Percentiles rank a stretch among this genome's conserved stretches.
These are phyloP conservation scores for Malassezia restricta DNA, from an alignment of 1,284 basidiomycete species.

Conservation along the genomic window DNA sequence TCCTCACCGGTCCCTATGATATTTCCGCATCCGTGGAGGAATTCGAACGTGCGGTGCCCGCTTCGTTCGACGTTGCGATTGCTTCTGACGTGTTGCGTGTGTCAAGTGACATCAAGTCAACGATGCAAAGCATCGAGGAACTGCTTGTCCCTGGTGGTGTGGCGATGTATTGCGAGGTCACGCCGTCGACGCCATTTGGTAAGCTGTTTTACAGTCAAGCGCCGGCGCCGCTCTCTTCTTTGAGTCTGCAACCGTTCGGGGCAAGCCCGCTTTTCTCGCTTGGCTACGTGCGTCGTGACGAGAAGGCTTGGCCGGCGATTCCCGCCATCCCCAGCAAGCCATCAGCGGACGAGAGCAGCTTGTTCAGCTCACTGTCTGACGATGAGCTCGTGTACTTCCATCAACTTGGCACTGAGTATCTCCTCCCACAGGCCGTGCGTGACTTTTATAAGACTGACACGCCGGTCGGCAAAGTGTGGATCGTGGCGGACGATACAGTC, in stretches of 20 bases:
- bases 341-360: neutral
- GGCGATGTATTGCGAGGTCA: slow-evolving; percentile 9
- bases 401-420: slow-evolving; percentile 10
- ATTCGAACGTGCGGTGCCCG: slow-evolving; percentile 8
- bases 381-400: slow-evolving; percentile 13
- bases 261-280: slow-evolving; percentile 10
- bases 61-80: slow-evolving; percentile 10
- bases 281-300: neutral
- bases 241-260: slow-evolving; percentile 3
- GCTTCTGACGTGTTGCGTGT: slow-evolving; percentile 5
- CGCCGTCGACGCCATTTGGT: neutral
- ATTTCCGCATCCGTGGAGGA: slow-evolving; percentile 2
- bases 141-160: slow-evolving; percentile 14
- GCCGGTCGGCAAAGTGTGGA: slow-evolving; percentile 15
- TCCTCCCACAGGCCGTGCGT: slow-evolving; percentile 1
- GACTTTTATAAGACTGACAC: slow-evolving; percentile 6
- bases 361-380: slow-evolving; percentile 1
- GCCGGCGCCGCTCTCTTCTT: neutral
- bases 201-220: slow-evolving; percentile 1
- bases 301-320: slow-evolving; percentile 8
- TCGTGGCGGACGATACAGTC: slow-evolving; percentile 12
- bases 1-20: slow-evolving; percentile 16
- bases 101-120: neutral
- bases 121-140: neutral
- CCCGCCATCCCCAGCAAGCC: neutral